Base-by-base conservation (phyloP, 805 yeast species). In the Maudiozyma serrabonitensis region DNA sequence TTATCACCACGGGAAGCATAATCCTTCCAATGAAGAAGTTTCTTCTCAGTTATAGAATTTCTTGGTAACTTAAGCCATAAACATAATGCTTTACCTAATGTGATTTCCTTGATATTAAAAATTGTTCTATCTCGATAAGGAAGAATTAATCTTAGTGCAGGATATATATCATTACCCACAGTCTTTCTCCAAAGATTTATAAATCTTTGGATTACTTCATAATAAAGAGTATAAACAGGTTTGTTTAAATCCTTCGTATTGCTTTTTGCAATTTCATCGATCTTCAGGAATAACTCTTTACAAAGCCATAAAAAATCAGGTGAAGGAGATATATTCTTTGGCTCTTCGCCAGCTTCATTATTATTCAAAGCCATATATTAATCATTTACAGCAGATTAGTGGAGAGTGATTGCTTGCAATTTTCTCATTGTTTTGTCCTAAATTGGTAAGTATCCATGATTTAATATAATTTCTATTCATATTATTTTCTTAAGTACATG, bases 121-220 rank as follows among this genome's bases (percentile, higher is more conserved):
- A 74, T 65, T 41, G 89, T 68, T 25, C 74, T 68, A 55, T 87
- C 95, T 46, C 79, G 71, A 47, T 79, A 75, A 0, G 95, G 88
- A 26, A 84, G 63, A 1, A 76, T 69, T 45, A 89, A 69, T 32
- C 80, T 68, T 15, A 85, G 70, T 1, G 82, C 82, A 0, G 91
- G 90, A 56, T 75, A 81, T 3, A 89, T 73, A 62, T 89, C 75
- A 16, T 72, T 64, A 0, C 88, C 88, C 0, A 82, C 81, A 1
- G 71, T 65, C 15, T 55, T 56, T 37, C 80, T 64, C 84, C 85
- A 83, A 38, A 69, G 61, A 4, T 60, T 59, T 31, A 80, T 67
- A 57, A 80, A 83, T 16, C 56, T 53, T 0, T 57, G 50, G 2
- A 78, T 63, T 1, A 69, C 54, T 19, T 64, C 58, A 6, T 56